Evolutionary conservation across 108 stramenopile genomes (phyloP), one percentile per base, ranked within the genome.

Genomic region (Skeletonema costatum): DNA sequence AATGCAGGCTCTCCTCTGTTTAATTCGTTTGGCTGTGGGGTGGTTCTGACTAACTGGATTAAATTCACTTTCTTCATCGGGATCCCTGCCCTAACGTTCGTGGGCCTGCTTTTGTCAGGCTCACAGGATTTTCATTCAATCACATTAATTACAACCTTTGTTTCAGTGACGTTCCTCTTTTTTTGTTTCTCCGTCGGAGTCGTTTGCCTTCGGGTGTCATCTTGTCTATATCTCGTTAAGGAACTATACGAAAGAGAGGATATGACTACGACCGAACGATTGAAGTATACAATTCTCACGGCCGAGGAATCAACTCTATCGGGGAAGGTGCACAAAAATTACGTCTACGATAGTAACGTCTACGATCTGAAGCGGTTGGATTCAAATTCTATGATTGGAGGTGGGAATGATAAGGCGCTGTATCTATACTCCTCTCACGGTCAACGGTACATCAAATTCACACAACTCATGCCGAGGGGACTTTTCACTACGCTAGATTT

Each of bases 21-120:
- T 11, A 17, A 17, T 44, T 66, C 64, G 29, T 71, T 71, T 25
- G 70, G 70, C 10, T 71, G 32, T 60, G 64, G 70, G 11, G 31
- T 33, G 19, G 70, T 71, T 9, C 10, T 19, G 3, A 65, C 70
- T 3, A 65, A 65, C 44, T 66, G 65, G 65, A 19, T 32, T 5
- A 25, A 38, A 50, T 66, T 73, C 63, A 16, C 64, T n/a, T 41
- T 65, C 29, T 64, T 66, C 32, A 44, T 46, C 44, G 44, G 44
- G 3, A n/a, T 46, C 44, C 44, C 44, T n/a, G 44, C 44, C 16
- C 2, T n/a, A 16, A n/a, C 16, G 16, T n/a, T 46, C 3, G 3
- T 46, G 44, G 5, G 44, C 44, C 44, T 46, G 14, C 44, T 46
- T 16, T n/a, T n/a, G 16, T 46, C 44, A 46, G 44, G 44, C 44